Percentiles rank a stretch among this genome's conserved stretches.
These are phyloP conservation scores for Syncephalastrum contaminatum DNA, from an alignment of 371 early-diverging fungal species.

Conservation along the genomic window DNA sequence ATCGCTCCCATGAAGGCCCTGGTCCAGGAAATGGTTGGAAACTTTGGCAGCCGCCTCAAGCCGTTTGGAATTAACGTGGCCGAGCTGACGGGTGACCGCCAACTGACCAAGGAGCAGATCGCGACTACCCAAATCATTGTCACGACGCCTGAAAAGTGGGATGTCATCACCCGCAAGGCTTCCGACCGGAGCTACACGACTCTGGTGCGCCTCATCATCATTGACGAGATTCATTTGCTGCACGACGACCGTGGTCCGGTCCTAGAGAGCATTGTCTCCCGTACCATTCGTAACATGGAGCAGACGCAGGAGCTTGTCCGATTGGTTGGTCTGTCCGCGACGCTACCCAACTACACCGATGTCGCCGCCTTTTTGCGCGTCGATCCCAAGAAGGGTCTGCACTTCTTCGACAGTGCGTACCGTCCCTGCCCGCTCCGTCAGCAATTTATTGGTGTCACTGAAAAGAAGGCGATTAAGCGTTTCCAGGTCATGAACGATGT, in stretches of 20 bases:
- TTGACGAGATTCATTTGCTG: slow-evolving; percentile 99
- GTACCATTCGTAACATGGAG: slow-evolving; percentile 91
- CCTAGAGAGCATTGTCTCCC: slow-evolving; percentile 94
- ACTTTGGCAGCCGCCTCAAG: slow-evolving; percentile 79
- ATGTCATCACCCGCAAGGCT: slow-evolving; percentile 97
- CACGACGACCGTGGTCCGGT: slow-evolving; percentile 99
- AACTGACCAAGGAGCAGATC: slow-evolving; percentile 93
- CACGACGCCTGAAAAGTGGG: slow-evolving; percentile 99
- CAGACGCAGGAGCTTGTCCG: slow-evolving; percentile 90
- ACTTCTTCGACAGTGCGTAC: slow-evolving; percentile 91
- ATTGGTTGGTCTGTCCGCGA: slow-evolving; percentile 98
- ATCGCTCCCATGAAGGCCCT: slow-evolving; percentile 99
- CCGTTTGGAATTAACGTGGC: slow-evolving; percentile 86
- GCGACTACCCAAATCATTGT: slow-evolving; percentile 96
- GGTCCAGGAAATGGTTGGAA: slow-evolving; percentile 97
- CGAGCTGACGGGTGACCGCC: slow-evolving; percentile 99
- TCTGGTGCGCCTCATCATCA: slow-evolving; percentile 91
- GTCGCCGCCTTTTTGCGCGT: slow-evolving; percentile 97
- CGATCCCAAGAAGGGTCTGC: slow-evolving; percentile 76
- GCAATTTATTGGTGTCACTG: slow-evolving; percentile 94
- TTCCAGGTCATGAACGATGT: slow-evolving; percentile 96
- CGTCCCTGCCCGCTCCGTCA: slow-evolving; percentile 96
- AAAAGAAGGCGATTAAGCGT: slow-evolving; percentile 93
- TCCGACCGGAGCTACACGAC: slow-evolving; percentile 91
- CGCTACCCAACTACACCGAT: slow-evolving; percentile 98